A percentile compares a stretch with the other conserved stretches of the same genome.
phyloP scores from a whole-genome alignment of 2,329 filamentous ascomycete species.

The Cryphonectria carpinicola region DNA sequence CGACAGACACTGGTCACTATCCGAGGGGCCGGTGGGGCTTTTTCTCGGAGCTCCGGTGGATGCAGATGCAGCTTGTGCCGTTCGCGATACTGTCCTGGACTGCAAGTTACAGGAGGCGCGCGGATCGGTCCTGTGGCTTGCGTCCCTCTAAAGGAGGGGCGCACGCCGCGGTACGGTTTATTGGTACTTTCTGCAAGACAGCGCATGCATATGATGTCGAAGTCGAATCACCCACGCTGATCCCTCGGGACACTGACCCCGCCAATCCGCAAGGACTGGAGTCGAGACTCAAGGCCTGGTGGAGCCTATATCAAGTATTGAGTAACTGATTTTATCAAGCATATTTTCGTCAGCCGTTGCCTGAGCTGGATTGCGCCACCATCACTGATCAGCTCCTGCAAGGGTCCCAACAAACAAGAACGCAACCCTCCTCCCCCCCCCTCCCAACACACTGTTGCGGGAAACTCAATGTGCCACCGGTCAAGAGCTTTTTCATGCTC shows the following conservation, averaged over 20 bases:
- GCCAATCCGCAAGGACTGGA: not conserved
- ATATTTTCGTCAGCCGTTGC: constrained; percentile 4
- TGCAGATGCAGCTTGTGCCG: not conserved
- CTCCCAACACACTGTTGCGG: not conserved
- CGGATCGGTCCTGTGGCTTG: not conserved
- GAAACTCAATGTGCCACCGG: not conserved
- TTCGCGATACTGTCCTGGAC: not conserved
- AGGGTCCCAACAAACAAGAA: not conserved
- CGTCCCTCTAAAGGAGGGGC: not conserved
- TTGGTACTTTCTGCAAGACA: not conserved
- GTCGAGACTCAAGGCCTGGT: constrained; percentile 3
- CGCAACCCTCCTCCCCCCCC: not conserved
- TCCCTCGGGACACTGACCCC: constrained; percentile 2
- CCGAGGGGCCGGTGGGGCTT: constrained; percentile 12
- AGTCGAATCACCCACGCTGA: constrained; percentile 7
- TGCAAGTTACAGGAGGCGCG: not conserved
- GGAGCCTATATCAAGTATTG: constrained; percentile 7
- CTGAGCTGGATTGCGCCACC: constrained; percentile 3
- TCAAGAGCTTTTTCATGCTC: not conserved
- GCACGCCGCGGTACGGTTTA: not conserved
- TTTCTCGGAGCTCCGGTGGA: constrained; percentile 1
- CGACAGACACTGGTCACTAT: not conserved
- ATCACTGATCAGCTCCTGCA: not conserved
- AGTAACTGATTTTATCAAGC: constrained; percentile 1
- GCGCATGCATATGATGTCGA: constrained; percentile 12